Evolutionary conservation across 2,329 filamentous ascomycete species (phyloP), one percentile per base, ranked within the genome.

Genomic region (Aspergillus pseudotamarii): DNA sequence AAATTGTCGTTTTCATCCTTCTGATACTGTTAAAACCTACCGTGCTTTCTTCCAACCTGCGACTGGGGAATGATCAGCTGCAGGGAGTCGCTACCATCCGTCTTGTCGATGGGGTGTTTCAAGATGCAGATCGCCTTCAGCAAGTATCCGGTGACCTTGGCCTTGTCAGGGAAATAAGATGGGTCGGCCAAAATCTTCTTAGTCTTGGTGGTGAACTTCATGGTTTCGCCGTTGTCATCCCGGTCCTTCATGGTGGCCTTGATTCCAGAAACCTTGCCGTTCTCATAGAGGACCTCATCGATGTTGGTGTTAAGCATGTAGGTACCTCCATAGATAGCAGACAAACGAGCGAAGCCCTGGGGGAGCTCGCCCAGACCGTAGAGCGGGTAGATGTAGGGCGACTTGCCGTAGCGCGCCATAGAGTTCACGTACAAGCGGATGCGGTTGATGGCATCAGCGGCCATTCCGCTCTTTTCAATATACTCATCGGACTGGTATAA

Each of bases 301-400:
- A 99, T 87, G 71, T 89, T 89, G 71, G 95, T 96, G 85, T 98
- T 98, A 75, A 99, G 90, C 94, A 99, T 99, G 83, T 99, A 99
- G 57, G 95, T 99, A 72, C 95, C 95, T 69, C 95, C 95, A 77
- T 99, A 98, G 81, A 99, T 98, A 79, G 95, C 95, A 46, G 94
- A 97, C 60, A 99, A 88, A 79, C 95, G 94, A 67, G 95, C 95
- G 75, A 99, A 99, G 64, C 94, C 94, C 82, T 99, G 95, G 41
- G 95, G 96, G 61, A 99, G 90, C 84, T 99, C 95, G 77, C 91
- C 95, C 57, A 99, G 89, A 66, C 95, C 95, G 83, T 99, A 99
- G 36, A 98, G 89, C 56, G 95, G 96, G 85, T 99, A 99, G 83
- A 99, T 98, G 85, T 98, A 99, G 53, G 95, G 96, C 14, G 94